A percentile compares a stretch with the other conserved stretches of the same genome.
Evolutionary conservation across 805 yeast species (phyloP).

Genomic region (Cyberlindnera subsufficiens): DNA sequence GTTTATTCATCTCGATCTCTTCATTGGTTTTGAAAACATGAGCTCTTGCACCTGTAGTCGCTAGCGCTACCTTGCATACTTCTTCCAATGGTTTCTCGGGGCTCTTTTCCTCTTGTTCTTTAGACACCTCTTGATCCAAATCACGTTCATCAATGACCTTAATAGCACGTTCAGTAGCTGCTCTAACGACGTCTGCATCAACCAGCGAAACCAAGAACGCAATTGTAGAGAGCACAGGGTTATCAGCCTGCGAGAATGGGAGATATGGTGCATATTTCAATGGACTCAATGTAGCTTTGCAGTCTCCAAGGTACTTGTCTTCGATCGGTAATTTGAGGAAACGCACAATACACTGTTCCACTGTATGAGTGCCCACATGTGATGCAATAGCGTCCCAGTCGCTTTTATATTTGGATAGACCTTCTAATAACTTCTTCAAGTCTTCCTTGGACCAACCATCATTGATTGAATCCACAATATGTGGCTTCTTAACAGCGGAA

Average conservation of each 20-base stretch:
- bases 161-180: constrained; percentile 67
- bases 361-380: constrained; percentile 59
- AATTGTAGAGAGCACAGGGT: constrained; percentile 91
- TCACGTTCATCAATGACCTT: constrained; percentile 21
- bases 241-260: constrained; percentile 81
- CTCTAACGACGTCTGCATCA: constrained; percentile 79
- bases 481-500: constrained; percentile 26
- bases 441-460: constrained; percentile 67
- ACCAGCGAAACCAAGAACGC: constrained; percentile 82
- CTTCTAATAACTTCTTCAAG: constrained; percentile 53
- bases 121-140: constrained; percentile 12
- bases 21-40: constrained; percentile 76
- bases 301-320: constrained; percentile 54
- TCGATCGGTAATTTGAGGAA: constrained; percentile 80
- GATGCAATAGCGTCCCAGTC: constrained; percentile 79
- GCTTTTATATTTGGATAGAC: constrained; percentile 53
- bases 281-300: constrained; percentile 47
- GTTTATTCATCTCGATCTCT: constrained; percentile 67
- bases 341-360: constrained; percentile 75
- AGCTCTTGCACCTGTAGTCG: constrained; percentile 59
- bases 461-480: constrained; percentile 29
- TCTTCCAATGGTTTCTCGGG: constrained; percentile 38
- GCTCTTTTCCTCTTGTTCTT: constrained; percentile 13
- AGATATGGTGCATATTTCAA: constrained; percentile 77
- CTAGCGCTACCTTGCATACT: constrained; percentile 11